Evolutionary conservation across 306 rosid species (phyloP).

Genomic region (Trichosanthes cucumerina): DNA sequence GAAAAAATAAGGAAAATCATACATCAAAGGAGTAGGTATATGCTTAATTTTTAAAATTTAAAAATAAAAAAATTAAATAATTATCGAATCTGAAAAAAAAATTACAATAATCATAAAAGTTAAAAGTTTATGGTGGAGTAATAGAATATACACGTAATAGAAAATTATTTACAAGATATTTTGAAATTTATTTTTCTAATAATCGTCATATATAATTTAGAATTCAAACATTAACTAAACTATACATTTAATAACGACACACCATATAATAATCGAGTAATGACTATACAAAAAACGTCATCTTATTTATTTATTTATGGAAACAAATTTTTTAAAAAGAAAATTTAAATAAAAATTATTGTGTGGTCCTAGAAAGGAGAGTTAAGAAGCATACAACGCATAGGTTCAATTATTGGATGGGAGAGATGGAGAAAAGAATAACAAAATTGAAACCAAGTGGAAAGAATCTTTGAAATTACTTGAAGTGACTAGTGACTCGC

Average conservation of each 20-base stretch:
- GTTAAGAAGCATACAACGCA: not conserved
- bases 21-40: no score
- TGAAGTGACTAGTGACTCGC: not conserved
- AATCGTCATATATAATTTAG: not conserved
- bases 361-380: not conserved
- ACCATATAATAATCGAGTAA: not conserved
- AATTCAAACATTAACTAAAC: not conserved
- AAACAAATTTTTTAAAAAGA: not conserved
- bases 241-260: not conserved
- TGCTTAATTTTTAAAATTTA: no score
- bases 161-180: no score
- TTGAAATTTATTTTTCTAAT: no score
- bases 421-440: not conserved
- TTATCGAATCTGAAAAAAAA: no score
- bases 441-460: not conserved
- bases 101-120: no score
- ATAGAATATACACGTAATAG: no score
- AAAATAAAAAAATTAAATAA: no score
- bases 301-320: not conserved
- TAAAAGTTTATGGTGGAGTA: no score
- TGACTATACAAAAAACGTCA: not conserved
- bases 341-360: not conserved
- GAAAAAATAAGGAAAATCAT: no score
- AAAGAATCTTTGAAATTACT: not conserved
- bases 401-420: not conserved